Conservation (phyloP, 2,329 filamentous ascomycete genomes). For the Beauveria sp. region DNA sequence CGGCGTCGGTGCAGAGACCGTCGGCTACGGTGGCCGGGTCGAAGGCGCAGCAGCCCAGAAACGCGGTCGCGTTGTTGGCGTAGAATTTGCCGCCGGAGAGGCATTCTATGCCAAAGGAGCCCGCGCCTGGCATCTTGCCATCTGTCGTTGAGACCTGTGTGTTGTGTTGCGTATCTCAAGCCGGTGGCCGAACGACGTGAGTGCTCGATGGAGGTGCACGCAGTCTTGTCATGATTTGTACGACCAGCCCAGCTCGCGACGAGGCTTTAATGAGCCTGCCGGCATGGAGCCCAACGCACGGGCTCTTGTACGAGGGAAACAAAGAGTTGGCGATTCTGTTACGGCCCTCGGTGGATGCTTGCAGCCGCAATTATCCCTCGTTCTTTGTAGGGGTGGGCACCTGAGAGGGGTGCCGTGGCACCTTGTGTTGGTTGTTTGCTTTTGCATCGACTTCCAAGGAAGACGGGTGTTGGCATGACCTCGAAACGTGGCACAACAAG, state of each 20-base stretch:
- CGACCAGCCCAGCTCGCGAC: too few species aligned
- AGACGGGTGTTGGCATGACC: too few species aligned
- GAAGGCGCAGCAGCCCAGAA: constrained; percentile 33
- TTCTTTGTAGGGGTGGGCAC: background rate
- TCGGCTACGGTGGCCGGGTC: constrained; percentile 25
- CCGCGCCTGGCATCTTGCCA: background rate
- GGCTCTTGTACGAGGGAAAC: background rate
- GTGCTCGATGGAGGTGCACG: too few species aligned
- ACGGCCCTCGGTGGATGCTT: background rate
- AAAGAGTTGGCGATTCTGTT: background rate
- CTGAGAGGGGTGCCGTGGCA: background rate
- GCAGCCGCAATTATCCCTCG: background rate
- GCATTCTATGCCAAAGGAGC: constrained; percentile 23
- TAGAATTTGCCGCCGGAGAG: constrained; percentile 27
- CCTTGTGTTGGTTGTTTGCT: background rate
- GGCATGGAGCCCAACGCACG: background rate
- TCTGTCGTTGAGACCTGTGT: background rate
- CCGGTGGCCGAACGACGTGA: background rate
- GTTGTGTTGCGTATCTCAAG: background rate
- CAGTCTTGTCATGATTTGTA: too few species aligned
- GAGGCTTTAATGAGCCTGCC: too few species aligned
- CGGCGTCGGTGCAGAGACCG: constrained; percentile 25
- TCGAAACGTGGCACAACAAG: too few species aligned
- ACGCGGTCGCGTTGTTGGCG: constrained; percentile 25
- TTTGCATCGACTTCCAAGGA: background rate